phyloP scores from a whole-genome alignment of 2,329 filamentous ascomycete species.

The Daldinia eschscholtzii region DNA sequence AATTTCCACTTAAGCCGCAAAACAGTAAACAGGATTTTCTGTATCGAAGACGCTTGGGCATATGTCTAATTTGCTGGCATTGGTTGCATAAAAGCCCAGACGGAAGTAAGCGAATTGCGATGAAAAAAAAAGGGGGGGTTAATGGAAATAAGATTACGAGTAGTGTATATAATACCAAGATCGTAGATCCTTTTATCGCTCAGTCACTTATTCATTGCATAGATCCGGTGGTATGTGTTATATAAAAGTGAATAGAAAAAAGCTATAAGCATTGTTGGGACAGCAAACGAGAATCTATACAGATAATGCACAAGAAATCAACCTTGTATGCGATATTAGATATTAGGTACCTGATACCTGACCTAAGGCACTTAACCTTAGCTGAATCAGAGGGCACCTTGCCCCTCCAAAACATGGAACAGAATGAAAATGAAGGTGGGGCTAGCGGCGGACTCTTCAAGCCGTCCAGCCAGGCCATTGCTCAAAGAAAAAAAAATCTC shows the following conservation, averaged over 20 bases:
- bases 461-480: not conserved
- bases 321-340: no score
- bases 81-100: constrained; percentile 10
- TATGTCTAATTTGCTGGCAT: constrained; percentile 10
- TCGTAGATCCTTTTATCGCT: constrained; percentile 3
- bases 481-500: not conserved
- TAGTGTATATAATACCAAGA: not conserved
- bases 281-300: not conserved
- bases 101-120: constrained; percentile 3
- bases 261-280: not conserved
- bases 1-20: not conserved
- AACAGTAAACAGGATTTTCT: not conserved
- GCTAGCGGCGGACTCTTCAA: constrained; percentile 3
- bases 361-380: not conserved
- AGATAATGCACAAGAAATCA: not conserved
- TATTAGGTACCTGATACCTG: not conserved
- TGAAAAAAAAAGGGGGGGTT: not conserved
- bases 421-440: constrained; percentile 1
- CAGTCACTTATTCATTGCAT: not conserved
- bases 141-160: constrained; percentile 10
- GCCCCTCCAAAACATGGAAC: constrained; percentile 5
- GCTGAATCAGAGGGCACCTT: not conserved
- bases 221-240: no score
- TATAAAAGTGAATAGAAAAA: not conserved
- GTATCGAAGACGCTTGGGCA: constrained; percentile 9